Base-by-base conservation (phyloP, 192 early-diverging fungal species). In the Coemansia sp. region DNA sequence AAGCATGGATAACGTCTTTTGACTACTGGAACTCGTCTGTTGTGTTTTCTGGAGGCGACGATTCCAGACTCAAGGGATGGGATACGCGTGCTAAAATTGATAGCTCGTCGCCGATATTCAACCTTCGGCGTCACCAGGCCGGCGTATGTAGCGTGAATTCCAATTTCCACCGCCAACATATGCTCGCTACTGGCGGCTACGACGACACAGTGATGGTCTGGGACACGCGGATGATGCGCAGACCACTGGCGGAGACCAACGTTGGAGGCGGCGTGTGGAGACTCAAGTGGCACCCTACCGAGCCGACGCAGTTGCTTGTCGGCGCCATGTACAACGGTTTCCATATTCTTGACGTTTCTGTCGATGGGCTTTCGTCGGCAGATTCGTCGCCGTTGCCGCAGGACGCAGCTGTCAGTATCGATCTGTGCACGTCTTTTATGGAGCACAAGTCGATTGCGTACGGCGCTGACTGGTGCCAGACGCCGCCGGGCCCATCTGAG, bases 291-390 rank as follows among this genome's bases (percentile, higher is more conserved):
- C 94, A 97, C 67, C 96, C 96, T 1, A 83, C 76, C 0, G 74
- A 84, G 7, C 68, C 84, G 1, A 71, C 83, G 32, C 56, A 64
- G 17, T 69, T 99, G 32, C 66, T 96, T 16, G 89, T 92, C 10
- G 95, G 91, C 6, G 89, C 87, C 29, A 99, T 99, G 96, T 91
- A 97, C 73, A 88, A 87, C 56, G 96, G 96, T 18, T 92, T 93
- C 60, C 92, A 93, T 76, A 84, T 96, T 7, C 72, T 94, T 2
- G 71, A 90, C 28, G 73, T 88, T 20, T 76, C 82, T 18, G 75
- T 73, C 28, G 63, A 56, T 50, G 57, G 64, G 11, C 30, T 60
- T 17, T 7, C 20, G 50, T 16, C 20, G 7, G 4, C 40, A 1
- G 63, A 29, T 14, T 4, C 18, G 4, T 61, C 25, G 57, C 48